These are phyloP conservation scores for Suillus bovinus DNA, from an alignment of 768 basidiomycete genomes.

Conservation along the genomic window DNA sequence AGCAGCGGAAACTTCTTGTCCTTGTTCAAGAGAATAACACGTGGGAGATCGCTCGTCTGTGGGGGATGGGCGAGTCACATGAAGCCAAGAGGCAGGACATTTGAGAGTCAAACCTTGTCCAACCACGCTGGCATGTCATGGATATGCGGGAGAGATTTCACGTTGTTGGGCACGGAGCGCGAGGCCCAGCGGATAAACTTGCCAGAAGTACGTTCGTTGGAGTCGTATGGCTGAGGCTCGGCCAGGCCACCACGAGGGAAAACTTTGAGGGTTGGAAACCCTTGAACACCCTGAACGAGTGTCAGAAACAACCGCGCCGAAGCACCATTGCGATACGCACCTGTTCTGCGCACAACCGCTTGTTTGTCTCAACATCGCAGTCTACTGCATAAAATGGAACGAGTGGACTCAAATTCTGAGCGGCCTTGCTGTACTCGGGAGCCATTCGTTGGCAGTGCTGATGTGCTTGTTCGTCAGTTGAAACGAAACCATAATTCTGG, in stretches of 20 bases:
- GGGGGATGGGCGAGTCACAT: neutral
- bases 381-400: slow-evolving; percentile 92
- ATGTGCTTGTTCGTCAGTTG: slow-evolving; percentile 4
- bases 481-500: neutral
- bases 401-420: slow-evolving; percentile 73
- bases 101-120: slow-evolving; percentile 50
- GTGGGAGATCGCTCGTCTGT: slow-evolving; percentile 45
- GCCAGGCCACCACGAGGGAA: slow-evolving; percentile 76
- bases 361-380: slow-evolving; percentile 83
- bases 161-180: slow-evolving; percentile 69
- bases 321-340: slow-evolving; percentile 30
- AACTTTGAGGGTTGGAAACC: slow-evolving; percentile 93
- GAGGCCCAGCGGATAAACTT: slow-evolving; percentile 77
- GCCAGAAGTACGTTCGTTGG: slow-evolving; percentile 67
- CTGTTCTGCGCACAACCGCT: slow-evolving; percentile 79
- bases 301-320: neutral
- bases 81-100: neutral
- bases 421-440: slow-evolving; percentile 85
- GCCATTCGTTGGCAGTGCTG: slow-evolving; percentile 86
- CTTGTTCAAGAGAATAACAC: slow-evolving; percentile 71
- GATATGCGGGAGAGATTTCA: slow-evolving; percentile 56
- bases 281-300: slow-evolving; percentile 62
- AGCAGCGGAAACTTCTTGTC: slow-evolving; percentile 75
- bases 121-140: slow-evolving; percentile 69
- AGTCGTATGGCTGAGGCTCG: slow-evolving; percentile 64